Evolutionary conservation across 2,329 filamentous ascomycete species (phyloP), one percentile per base, ranked within the genome.

Genomic region (Aspergillus hortae): DNA sequence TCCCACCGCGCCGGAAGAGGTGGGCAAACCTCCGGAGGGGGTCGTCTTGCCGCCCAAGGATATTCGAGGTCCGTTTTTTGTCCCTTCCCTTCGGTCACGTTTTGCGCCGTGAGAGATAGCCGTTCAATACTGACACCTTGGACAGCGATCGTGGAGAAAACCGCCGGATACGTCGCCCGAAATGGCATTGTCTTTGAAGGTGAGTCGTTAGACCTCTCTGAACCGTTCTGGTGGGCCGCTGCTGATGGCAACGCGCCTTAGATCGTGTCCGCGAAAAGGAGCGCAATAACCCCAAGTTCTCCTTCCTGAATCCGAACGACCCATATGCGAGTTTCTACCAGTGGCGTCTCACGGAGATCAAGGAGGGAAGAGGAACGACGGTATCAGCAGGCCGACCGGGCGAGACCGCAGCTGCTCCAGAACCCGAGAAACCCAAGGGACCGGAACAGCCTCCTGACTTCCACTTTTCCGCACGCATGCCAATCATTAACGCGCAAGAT

Each of bases 401-500:
- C 53, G 88, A 91, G 61, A 74, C 77, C 12, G 75, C 77, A 19
- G 77, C 77, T 40, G 74, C 70, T 14, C 75, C 77, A 46, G 77
- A 76, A 61, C 77, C 72, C 46, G 81, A 83, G 69, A 90, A 88
- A 67, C 86, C 90, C 41, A 83, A 88, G 70, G 92, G 92, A 19
- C 92, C 92, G 6, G 85, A 87, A 41, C 85, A 92, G 65, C 94
- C 94, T 14, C 83, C 88, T 52, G 88, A 92, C 63, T 97, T 95
- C 67, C 84, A 89, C 61, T 99, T 96, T 76, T 96, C 90, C 51
- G 92, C 94, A 61, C 88, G 92, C 68, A 96, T 97, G 90, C 94
- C 94, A 52, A 92, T 92, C 61, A 96, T 99, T 75, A 96, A 88
- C 73, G 90, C 95, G 58, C 89, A 95, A 72, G 94, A 99, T 79